A percentile compares a stretch with the other conserved stretches of the same genome.
phyloP scores from a whole-genome alignment of 2,329 filamentous ascomycete species.

The Periconia macrospinosa region DNA sequence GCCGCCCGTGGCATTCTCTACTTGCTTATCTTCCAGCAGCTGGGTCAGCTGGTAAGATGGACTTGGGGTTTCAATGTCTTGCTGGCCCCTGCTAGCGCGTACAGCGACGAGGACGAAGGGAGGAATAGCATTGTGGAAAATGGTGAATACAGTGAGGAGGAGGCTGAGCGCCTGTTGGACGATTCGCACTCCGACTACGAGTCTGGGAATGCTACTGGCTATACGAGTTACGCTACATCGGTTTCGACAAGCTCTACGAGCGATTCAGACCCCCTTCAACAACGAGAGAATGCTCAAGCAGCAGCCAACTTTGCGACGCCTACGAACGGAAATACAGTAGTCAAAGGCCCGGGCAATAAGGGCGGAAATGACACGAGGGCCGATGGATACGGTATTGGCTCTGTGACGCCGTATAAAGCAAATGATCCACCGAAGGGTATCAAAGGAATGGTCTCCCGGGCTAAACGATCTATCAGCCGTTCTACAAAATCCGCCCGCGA shows the following conservation, averaged over 20 bases:
- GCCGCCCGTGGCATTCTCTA: slow-evolving; percentile 93
- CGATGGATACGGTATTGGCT: slow-evolving; percentile 47
- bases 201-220: slow-evolving; percentile 50
- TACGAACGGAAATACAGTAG: slow-evolving; percentile 51
- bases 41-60: slow-evolving; percentile 94
- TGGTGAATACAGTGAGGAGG: slow-evolving; percentile 59
- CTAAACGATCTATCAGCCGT: slow-evolving; percentile 20
- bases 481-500: slow-evolving; percentile 23
- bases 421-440: slow-evolving; percentile 33
- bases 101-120: slow-evolving; percentile 62
- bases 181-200: slow-evolving; percentile 50
- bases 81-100: slow-evolving; percentile 79
- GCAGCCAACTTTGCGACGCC: slow-evolving; percentile 45
- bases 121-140: slow-evolving; percentile 45
- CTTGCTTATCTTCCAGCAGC: slow-evolving; percentile 93
- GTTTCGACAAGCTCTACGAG: slow-evolving; percentile 29
- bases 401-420: slow-evolving; percentile 52
- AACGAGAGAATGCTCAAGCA: slow-evolving; percentile 33
- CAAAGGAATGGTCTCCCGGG: slow-evolving; percentile 38
- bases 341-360: slow-evolving; percentile 42
- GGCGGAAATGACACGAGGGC: slow-evolving; percentile 28
- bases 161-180: slow-evolving; percentile 43
- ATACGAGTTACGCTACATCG: slow-evolving; percentile 34
- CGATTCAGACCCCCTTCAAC: slow-evolving; percentile 31
- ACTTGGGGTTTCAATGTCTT: slow-evolving; percentile 97